Evolutionary conservation across 805 yeast species (phyloP).

Genomic region (Wickerhamomyces silvicola): DNA sequence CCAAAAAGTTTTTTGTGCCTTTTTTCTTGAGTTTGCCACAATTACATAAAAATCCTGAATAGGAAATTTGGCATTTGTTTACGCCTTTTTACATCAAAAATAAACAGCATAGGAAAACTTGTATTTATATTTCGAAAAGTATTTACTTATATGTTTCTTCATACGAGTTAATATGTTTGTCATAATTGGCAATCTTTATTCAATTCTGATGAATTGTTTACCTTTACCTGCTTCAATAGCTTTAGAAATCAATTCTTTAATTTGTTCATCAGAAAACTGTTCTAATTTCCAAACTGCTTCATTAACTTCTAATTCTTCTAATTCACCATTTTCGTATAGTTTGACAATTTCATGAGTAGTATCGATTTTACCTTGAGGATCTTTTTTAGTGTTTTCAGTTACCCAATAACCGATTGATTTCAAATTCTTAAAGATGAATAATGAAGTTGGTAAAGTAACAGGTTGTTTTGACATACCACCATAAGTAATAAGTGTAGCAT

Average conservation of each 20-base stretch:
- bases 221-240: conserved; percentile 36
- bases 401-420: conserved; percentile 92
- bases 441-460: conserved; percentile 80
- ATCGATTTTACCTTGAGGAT: conserved; percentile 54
- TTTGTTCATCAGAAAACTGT: conserved; percentile 29
- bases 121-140: too few species aligned
- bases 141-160: too few species aligned
- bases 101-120: too few species aligned
- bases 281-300: conserved; percentile 25
- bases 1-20: too few species aligned
- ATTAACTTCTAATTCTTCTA: conserved; percentile 34
- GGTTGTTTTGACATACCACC: conserved; percentile 99
- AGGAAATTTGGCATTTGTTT: too few species aligned
- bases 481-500: conserved; percentile 80
- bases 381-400: conserved; percentile 52
- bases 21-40: too few species aligned
- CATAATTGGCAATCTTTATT: conserved; percentile 10
- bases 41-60: too few species aligned
- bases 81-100: too few species aligned
- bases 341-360: conserved; percentile 51
- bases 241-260: conserved; percentile 26
- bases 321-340: conserved; percentile 51
- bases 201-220: conserved; percentile 37
- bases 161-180: too few species aligned
- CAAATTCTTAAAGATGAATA: conserved; percentile 84